Conservation (phyloP, 352 stramenopile species). For the Phytopythium cucurbitacearum region DNA sequence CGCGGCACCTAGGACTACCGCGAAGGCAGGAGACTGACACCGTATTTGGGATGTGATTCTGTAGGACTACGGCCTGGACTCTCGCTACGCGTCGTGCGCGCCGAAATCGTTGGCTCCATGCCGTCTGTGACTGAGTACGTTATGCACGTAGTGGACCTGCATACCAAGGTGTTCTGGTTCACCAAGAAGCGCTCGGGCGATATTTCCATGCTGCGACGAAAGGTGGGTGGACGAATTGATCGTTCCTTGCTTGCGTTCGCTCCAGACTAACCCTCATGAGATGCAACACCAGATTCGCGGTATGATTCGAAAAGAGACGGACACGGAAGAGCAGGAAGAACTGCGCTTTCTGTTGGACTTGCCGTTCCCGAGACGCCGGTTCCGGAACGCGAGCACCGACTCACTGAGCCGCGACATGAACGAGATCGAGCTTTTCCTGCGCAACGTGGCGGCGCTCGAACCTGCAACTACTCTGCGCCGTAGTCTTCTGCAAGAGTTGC, state of each 20-base stretch:
- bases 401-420: slow-evolving; percentile 40
- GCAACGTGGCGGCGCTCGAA: slow-evolving; percentile 62
- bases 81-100: slow-evolving; percentile 64
- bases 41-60: background rate
- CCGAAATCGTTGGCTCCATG: slow-evolving; percentile 51
- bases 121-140: slow-evolving; percentile 67
- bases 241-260: slow-evolving; percentile 5
- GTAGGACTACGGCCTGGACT: slow-evolving; percentile 58
- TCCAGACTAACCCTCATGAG: background rate
- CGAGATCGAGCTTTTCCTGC: slow-evolving; percentile 73
- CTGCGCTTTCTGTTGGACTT: slow-evolving; percentile 72
- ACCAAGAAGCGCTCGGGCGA: slow-evolving; percentile 79
- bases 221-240: slow-evolving; percentile 20
- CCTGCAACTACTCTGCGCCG: slow-evolving; percentile 53
- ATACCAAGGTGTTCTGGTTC: slow-evolving; percentile 84
- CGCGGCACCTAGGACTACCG: background rate
- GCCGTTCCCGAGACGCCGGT: slow-evolving; percentile 59
- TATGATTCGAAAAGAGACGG: slow-evolving; percentile 31
- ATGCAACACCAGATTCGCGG: slow-evolving; percentile 24
- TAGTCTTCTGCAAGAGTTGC: slow-evolving; percentile 58
- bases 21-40: no score
- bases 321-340: slow-evolving; percentile 47
- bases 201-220: slow-evolving; percentile 63
- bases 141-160: slow-evolving; percentile 67
- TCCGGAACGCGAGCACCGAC: slow-evolving; percentile 39